A percentile compares a stretch with the other conserved stretches of the same genome.
Evolutionary conservation across 331 rosid species (phyloP).

Genomic region (Quercus phellos): DNA sequence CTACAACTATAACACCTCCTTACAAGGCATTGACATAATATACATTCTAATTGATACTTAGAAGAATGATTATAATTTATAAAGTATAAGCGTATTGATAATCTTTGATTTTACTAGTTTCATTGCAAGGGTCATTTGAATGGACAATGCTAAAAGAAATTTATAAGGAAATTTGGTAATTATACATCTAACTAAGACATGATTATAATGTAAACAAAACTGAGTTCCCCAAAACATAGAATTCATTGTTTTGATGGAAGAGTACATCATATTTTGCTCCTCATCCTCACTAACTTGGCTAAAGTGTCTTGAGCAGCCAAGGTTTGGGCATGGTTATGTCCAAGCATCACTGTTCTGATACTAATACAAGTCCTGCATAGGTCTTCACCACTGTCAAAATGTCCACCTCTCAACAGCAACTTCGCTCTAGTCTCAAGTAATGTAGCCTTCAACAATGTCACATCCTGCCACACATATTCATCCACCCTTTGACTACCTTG

Average conservation of each 20-base stretch:
- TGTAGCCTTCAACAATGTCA: conserved; percentile 81
- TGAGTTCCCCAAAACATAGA: conserved; percentile 17
- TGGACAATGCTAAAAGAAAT: not conserved
- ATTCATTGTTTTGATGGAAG: conserved; percentile 1
- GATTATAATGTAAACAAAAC: conserved; percentile 28
- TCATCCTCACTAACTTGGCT: conserved; percentile 73
- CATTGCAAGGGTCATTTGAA: not conserved
- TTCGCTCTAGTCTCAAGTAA: conserved; percentile 85
- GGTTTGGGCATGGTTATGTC: conserved; percentile 74
- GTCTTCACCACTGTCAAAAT: conserved; percentile 71
- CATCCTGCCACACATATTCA: conserved; percentile 91
- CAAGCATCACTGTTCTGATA: conserved; percentile 87
- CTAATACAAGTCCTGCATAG: conserved; percentile 78
- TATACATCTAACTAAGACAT: conserved; percentile 13
- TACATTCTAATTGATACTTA: too few relatives aligned
- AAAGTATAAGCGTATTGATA: not conserved
- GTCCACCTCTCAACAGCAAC: conserved; percentile 70
- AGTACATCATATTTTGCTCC: conserved; percentile 46
- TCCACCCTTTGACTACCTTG: conserved; percentile 60
- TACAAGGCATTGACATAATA: too few relatives aligned
- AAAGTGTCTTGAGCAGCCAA: conserved; percentile 84
- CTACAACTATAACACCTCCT: too few relatives aligned
- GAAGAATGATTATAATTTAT: not conserved
- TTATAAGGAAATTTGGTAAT: conserved; percentile 4
- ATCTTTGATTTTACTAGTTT: not conserved